Conservation (phyloP, 1,139 yeast species). For the Yamadazyma friedrichii region DNA sequence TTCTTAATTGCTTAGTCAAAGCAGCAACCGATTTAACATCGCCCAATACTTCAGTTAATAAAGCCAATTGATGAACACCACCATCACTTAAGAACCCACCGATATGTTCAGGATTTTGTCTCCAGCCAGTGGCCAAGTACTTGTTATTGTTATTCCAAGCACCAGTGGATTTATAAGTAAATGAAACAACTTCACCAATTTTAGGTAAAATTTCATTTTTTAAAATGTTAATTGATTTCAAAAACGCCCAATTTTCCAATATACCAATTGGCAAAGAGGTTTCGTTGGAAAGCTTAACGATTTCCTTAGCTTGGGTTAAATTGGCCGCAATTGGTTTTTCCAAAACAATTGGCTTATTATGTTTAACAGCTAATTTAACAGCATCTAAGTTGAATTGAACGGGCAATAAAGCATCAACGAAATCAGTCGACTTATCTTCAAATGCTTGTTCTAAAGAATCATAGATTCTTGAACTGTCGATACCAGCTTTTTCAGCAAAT, state of each 20-base stretch:
- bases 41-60: conserved; percentile 82
- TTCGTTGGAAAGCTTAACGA: conserved; percentile 61
- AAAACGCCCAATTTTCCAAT: conserved; percentile 83
- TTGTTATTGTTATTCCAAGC: conserved; percentile 65
- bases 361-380: conserved; percentile 62
- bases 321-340: conserved; percentile 94
- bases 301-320: conserved; percentile 72
- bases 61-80: conserved; percentile 91
- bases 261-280: conserved; percentile 68
- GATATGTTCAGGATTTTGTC: conserved; percentile 83
- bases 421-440: conserved; percentile 61
- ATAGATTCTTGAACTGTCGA: conserved; percentile 53
- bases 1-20: conserved; percentile 69
- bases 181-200: conserved; percentile 75
- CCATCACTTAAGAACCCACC: conserved; percentile 93
- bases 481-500: conserved; percentile 66
- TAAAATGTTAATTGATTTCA: conserved; percentile 53
- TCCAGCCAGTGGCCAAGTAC: conserved; percentile 76
- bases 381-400: conserved; percentile 73
- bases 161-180: conserved; percentile 80
- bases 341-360: conserved; percentile 73
- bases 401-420: conserved; percentile 83
- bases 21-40: conserved; percentile 67
- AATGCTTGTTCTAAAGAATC: conserved; percentile 65
- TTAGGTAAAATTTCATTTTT: conserved; percentile 54